Base-by-base conservation (phyloP, 805 yeast genomes). In the Ogataea nitratoaversa region DNA sequence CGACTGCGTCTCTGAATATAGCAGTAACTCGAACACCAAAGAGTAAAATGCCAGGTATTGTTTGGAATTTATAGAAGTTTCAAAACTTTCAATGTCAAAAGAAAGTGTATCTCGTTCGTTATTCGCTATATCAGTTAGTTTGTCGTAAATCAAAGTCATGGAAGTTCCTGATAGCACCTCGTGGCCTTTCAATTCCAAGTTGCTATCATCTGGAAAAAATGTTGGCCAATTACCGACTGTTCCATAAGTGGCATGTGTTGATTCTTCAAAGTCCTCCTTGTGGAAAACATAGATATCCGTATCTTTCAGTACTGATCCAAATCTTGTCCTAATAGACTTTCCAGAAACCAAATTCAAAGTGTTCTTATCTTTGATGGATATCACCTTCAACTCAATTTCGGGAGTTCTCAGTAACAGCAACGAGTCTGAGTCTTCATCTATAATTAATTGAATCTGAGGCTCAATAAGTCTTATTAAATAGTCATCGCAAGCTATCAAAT, bases 391-490 rank as follows among this genome's bases (percentile, higher is more conserved):
- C 50, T 84, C 83, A 39, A 90, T 78, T 31, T 67, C 69, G 9
- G 91, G 93, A 0, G 95, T 76, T 2, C 84, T 74, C n/a, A 90
- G 68, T 25, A 89, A 59, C 11, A 88, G 69, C 37, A 85, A 76
- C 2, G 84, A 67, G 32, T 76, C 78, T 2, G 68, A 72, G 19
- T 72, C 71, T 39, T 69, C 68, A 23, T 70, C 70, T 13, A 76
- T 68, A 35, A 76, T 70, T 19, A 84, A 52, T 56, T 90, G 97
- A 34, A 89, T 76, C 59, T 91, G 96, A 0, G 97, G 96, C 20
- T 87, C 76, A 5, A 83, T 66, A 32, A 91, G 67, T 43, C 79
- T 79, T 23, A 90, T 70, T 46, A 80, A 66, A 55, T 79, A 84
- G 32, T 84, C 76, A 38, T 80, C 77, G 31, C 60, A 67, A 4